Evolutionary conservation across 768 basidiomycete genomes (phyloP).

Genomic region (Cystofilobasidium ferigula): DNA sequence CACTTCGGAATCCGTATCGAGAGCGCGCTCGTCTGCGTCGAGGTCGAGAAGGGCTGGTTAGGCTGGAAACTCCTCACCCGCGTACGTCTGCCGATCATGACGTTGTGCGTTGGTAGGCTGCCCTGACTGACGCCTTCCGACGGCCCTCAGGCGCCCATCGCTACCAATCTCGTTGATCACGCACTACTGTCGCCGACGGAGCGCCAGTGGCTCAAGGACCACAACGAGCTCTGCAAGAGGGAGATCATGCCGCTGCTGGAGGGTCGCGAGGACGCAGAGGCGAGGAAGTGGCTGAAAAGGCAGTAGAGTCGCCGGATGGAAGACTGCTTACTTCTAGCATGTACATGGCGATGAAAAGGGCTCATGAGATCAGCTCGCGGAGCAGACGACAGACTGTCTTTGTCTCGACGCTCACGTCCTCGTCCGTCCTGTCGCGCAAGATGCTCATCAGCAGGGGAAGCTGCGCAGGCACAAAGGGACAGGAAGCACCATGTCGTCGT

Average conservation of each 20-base stretch:
- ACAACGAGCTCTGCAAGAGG: slow-evolving; percentile 63
- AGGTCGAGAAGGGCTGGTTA: not conserved
- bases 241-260: slow-evolving; percentile 51
- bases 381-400: not conserved
- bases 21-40: slow-evolving; percentile 39
- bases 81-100: not conserved
- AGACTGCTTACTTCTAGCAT: no score
- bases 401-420: not conserved
- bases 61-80: slow-evolving; percentile 20
- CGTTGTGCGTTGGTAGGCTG: not conserved
- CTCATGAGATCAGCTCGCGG: not conserved
- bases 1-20: slow-evolving; percentile 88
- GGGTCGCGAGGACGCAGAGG: slow-evolving; percentile 60
- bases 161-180: slow-evolving; percentile 77
- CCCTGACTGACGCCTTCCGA: not conserved
- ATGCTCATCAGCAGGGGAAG: not conserved
- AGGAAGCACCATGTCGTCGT: slow-evolving; percentile 26
- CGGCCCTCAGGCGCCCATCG: slow-evolving; percentile 92
- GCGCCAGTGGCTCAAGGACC: slow-evolving; percentile 74
- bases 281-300: slow-evolving; percentile 57
- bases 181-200: slow-evolving; percentile 74
- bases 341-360: not conserved
- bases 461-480: not conserved
- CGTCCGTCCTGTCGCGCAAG: not conserved
- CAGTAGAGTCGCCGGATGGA: no score